These are phyloP conservation scores for Tolypocladium amazonense DNA, from an alignment of 2,329 filamentous ascomycete species.

Conservation along the genomic window DNA sequence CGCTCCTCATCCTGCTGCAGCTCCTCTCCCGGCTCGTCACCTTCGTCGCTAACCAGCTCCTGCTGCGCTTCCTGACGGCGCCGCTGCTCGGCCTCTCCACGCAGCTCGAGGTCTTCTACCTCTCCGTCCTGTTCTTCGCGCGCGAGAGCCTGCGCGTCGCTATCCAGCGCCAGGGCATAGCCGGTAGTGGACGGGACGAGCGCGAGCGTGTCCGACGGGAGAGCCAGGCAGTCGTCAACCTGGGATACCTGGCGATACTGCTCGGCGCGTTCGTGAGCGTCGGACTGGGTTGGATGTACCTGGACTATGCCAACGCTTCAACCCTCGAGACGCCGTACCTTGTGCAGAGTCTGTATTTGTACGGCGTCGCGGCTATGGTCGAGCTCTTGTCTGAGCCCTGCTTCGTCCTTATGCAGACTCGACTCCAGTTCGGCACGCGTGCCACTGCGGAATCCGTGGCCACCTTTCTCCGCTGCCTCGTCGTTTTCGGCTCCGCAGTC, in stretches of 20 bases:
- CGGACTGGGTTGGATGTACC: slow-evolving; percentile 57
- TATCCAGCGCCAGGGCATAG: slow-evolving; percentile 60
- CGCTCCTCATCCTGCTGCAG: slow-evolving; percentile 80
- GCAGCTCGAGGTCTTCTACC: slow-evolving; percentile 86
- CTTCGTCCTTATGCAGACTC: slow-evolving; percentile 79
- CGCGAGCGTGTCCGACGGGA: slow-evolving; percentile 15
- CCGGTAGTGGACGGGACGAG: slow-evolving; percentile 3
- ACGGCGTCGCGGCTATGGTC: slow-evolving; percentile 47
- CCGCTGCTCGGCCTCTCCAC: slow-evolving; percentile 74
- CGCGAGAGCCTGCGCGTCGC: slow-evolving; percentile 87
- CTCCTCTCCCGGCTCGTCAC: slow-evolving; percentile 79
- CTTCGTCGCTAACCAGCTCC: slow-evolving; percentile 82
- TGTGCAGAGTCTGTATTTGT: slow-evolving; percentile 37
- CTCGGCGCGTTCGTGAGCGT: slow-evolving; percentile 57
- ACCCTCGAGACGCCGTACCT: slow-evolving; percentile 55
- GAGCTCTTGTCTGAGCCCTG: slow-evolving; percentile 81
- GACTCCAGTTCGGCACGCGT: slow-evolving; percentile 67
- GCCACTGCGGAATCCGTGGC: slow-evolving; percentile 76
- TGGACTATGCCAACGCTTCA: slow-evolving; percentile 35
- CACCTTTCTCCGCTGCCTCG: slow-evolving; percentile 64
- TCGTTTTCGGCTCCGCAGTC: slow-evolving; percentile 61
- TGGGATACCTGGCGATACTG: slow-evolving; percentile 68
- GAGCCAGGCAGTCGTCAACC: slow-evolving; percentile 73
- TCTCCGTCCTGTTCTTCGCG: slow-evolving; percentile 89
- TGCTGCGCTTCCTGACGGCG: slow-evolving; percentile 81